Conservation (phyloP, 768 basidiomycete species). For the Hericium rajendrae region DNA sequence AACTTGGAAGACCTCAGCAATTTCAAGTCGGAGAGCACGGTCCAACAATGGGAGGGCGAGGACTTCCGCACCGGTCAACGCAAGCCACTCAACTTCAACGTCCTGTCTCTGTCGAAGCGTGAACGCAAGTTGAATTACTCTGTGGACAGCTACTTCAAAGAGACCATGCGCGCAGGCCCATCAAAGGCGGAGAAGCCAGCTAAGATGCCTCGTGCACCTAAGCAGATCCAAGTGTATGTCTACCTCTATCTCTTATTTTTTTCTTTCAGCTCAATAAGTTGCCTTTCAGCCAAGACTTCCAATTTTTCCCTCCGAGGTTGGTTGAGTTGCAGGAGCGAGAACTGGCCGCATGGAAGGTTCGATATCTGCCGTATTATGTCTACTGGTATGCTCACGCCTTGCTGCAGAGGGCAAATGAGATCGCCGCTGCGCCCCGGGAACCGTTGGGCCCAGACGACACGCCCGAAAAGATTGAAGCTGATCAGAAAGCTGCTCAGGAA, state of each 20-base stretch:
- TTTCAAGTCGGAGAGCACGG: constrained; percentile 89
- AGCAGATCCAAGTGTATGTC: constrained; percentile 73
- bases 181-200: constrained; percentile 75
- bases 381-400: neutral
- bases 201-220: constrained; percentile 78
- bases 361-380: constrained; percentile 2
- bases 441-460: constrained; percentile 64
- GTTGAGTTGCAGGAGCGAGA: constrained; percentile 82
- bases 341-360: constrained; percentile 68
- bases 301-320: constrained; percentile 84
- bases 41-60: constrained; percentile 94
- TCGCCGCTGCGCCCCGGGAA: constrained; percentile 55
- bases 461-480: constrained; percentile 76
- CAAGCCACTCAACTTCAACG: constrained; percentile 63
- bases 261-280: too few relatives aligned
- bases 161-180: constrained; percentile 72
- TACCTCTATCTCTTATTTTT: neutral
- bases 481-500: constrained; percentile 69
- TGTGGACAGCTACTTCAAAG: constrained; percentile 92
- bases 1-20: constrained; percentile 93
- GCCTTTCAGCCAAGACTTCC: constrained; percentile 75
- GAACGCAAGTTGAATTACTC: constrained; percentile 93
- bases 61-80: constrained; percentile 75
- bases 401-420: constrained; percentile 53
- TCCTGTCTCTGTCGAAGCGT: constrained; percentile 84